These are phyloP conservation scores for Penicillium digitatum DNA, from an alignment of 2,329 filamentous ascomycete genomes.

Conservation along the genomic window DNA sequence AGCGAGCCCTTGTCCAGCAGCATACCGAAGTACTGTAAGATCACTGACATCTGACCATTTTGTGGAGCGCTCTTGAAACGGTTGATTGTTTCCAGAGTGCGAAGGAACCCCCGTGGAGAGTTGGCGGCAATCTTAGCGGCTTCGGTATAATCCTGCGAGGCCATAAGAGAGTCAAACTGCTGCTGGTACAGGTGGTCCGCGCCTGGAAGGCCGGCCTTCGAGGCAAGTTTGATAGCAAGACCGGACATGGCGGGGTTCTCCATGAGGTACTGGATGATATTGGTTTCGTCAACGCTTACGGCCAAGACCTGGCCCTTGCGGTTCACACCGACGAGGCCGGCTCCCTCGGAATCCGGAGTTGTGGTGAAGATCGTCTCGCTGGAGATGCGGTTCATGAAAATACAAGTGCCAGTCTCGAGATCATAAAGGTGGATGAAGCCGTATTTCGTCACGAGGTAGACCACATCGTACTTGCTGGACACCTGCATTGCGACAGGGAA, in stretches of 20 bases:
- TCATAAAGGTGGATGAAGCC: conserved; percentile 99
- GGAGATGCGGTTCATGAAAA: conserved; percentile 99
- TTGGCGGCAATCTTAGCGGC: conserved; percentile 95
- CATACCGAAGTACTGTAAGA: conserved; percentile 97
- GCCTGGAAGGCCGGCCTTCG: conserved; percentile 85
- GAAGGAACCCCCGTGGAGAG: conserved; percentile 91
- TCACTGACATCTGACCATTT: conserved; percentile 73
- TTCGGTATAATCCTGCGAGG: conserved; percentile 73
- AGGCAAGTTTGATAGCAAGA: conserved; percentile 93
- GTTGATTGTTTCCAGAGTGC: conserved; percentile 92
- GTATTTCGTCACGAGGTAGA: conserved; percentile 98
- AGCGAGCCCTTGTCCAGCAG: conserved; percentile 90
- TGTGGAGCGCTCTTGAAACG: conserved; percentile 84
- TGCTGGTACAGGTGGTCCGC: conserved; percentile 90
- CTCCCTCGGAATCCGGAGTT: conserved; percentile 73
- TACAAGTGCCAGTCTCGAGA: conserved; percentile 87
- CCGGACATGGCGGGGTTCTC: conserved; percentile 93
- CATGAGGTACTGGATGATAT: conserved; percentile 87
- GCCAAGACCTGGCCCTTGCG: conserved; percentile 95
- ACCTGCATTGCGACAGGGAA: conserved; percentile 98
- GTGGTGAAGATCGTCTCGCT: conserved; percentile 99
- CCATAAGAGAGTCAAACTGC: conserved; percentile 86
- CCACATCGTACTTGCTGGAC: conserved; percentile 91
- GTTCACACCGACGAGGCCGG: conserved; percentile 91
- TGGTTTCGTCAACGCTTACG: conserved; percentile 87